These are phyloP conservation scores for Chlorella variabilis DNA, from an alignment of 163 green algal genomes.

Conservation along the genomic window DNA sequence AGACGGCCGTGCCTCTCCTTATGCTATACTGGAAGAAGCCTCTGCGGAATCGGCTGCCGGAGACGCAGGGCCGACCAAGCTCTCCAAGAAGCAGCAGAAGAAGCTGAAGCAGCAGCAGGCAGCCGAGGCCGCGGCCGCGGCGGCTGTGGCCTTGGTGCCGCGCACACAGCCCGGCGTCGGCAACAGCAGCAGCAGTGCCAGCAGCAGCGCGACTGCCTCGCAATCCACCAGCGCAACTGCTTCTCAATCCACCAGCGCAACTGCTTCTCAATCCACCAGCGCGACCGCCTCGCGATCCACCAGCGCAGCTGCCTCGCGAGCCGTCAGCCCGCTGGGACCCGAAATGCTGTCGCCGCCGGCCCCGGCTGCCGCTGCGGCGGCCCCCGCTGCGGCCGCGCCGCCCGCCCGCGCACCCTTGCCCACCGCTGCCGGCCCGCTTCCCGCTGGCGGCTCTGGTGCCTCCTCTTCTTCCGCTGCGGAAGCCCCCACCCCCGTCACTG, in stretches of 20 bases:
- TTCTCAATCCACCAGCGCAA: no score
- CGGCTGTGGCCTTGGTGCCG: neutral
- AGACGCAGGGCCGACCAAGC: no score
- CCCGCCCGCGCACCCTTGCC: neutral
- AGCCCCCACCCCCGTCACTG: neutral
- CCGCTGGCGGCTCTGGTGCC: neutral
- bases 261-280: neutral
- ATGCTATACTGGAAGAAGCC: no score
- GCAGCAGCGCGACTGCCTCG: neutral
- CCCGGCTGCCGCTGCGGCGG: neutral
- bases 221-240: no score
- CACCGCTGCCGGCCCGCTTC: neutral
- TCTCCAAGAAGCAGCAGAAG: constrained; percentile 38
- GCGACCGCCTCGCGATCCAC: neutral
- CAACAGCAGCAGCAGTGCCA: constrained; percentile 13
- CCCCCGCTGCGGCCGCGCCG: neutral
- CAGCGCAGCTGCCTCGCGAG: constrained; percentile 2
- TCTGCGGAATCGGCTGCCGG: no score
- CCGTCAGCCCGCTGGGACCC: constrained; percentile 3
- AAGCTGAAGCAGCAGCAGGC: constrained; percentile 19
- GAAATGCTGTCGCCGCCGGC: neutral
- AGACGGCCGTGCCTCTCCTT: no score
- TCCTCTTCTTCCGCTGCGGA: neutral
- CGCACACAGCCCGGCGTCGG: neutral
- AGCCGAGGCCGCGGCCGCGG: neutral